Base-by-base conservation (phyloP, 2,329 filamentous ascomycete species). In the Fusarium ambrosium region DNA sequence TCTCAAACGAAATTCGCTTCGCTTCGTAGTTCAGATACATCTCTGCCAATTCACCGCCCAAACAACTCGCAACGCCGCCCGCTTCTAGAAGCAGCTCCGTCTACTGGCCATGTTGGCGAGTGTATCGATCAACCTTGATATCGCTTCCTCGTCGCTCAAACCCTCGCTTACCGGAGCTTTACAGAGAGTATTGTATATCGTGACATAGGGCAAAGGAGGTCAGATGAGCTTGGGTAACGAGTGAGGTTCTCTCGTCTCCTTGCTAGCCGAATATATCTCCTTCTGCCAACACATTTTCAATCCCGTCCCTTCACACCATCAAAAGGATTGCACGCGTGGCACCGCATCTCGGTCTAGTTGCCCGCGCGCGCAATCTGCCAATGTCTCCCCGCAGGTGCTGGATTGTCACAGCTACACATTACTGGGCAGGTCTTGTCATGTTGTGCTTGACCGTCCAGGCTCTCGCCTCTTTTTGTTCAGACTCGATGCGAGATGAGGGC, bases 321-420 rank as follows among this genome's bases (percentile, higher is more conserved):
- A 62, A 29, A 29, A 55, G 51, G 20, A 71, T 56, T 63, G 34
- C 45, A 51, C 62, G 27, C 39, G 69, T 75, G 51, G 58, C 59
- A 76, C 75, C 63, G 66, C 75, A 66, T 73, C 32, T 48, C 58
- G 27, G 41, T 66, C 51, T 59, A 48, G 48, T 27, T 62, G 68
- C 71, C 58, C 64, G 69, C 61, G 62, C 43, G 62, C 43, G 62
- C 43, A 63, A 74, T 72, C 64, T 73, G 48, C 32, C 29, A 62
- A n/a, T 65, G 32, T 60, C 65, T 67, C 39, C 43, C n/a, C 32
- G 29, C 56, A 20, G 34, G 18, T 45, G 11, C 22, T 55, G 45
- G 45, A 34, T 59, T 41, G 37, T 37, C 53, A 55, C 55, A 14
- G 41, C 43, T 37, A 53, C 53, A 60, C 22, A 29, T 37, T 51